These are phyloP conservation scores for Aphanomyces stellatus DNA, from an alignment of 352 stramenopile genomes.

Conservation along the genomic window DNA sequence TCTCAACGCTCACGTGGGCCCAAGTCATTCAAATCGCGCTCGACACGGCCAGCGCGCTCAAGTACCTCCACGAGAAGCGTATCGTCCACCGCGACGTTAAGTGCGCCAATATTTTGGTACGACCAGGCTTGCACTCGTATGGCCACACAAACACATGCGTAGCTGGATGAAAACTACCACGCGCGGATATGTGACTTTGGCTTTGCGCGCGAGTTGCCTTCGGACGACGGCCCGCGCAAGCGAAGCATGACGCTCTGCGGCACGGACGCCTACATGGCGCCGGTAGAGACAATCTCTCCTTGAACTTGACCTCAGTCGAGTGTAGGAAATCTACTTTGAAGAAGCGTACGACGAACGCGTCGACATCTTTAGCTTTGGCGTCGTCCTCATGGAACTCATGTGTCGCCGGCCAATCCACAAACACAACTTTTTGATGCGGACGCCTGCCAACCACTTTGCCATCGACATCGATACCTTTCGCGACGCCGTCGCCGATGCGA, in stretches of 20 bases:
- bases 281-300: neutral
- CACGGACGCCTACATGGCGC: slow-evolving; percentile 34
- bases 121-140: neutral
- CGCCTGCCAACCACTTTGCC: slow-evolving; percentile 74
- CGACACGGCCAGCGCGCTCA: slow-evolving; percentile 83
- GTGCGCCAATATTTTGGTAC: slow-evolving; percentile 67
- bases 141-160: neutral
- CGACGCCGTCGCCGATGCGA: slow-evolving; percentile 44
- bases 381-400: slow-evolving; percentile 79
- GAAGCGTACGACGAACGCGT: slow-evolving; percentile 50
- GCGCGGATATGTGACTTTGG: slow-evolving; percentile 81
- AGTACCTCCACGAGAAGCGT: slow-evolving; percentile 88
- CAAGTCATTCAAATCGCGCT: slow-evolving; percentile 51
- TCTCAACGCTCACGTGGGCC: slow-evolving; percentile 37
- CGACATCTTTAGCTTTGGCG: slow-evolving; percentile 75
- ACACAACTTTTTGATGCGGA: slow-evolving; percentile 65
- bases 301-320: neutral
- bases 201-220: slow-evolving; percentile 31
- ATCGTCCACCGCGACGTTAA: slow-evolving; percentile 83
- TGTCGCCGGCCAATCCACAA: slow-evolving; percentile 61
- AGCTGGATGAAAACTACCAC: slow-evolving; percentile 50
- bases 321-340: slow-evolving; percentile 16
- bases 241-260: neutral
- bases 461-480: slow-evolving; percentile 50
- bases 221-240: slow-evolving; percentile 9